These are phyloP conservation scores for Trifolium repens DNA, from an alignment of 306 rosid species.

Conservation along the genomic window DNA sequence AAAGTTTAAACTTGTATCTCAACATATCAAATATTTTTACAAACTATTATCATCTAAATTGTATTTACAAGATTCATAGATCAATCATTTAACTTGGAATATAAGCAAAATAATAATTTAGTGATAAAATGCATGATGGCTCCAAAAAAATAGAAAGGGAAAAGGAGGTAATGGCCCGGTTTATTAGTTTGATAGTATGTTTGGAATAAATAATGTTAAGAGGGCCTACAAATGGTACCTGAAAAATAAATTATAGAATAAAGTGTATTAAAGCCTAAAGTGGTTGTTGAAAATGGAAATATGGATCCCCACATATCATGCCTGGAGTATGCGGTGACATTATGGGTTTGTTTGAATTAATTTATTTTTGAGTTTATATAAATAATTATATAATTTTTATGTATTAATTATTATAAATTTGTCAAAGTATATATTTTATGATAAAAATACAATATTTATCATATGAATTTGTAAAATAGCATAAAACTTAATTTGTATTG, in stretches of 20 bases:
- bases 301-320: conserved; percentile 12
- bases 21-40: too few species aligned
- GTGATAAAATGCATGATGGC: conserved; percentile 33
- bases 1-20: too few species aligned
- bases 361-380: too few species aligned
- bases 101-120: conserved; percentile 43
- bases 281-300: not conserved
- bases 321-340: too few species aligned
- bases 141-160: conserved; percentile 15
- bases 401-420: too few species aligned
- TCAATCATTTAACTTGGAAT: conserved; percentile 46
- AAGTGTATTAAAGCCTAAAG: not conserved
- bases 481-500: too few species aligned
- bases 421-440: too few species aligned
- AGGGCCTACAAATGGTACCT: conserved; percentile 45
- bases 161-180: not conserved
- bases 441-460: too few species aligned
- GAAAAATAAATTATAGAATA: not conserved
- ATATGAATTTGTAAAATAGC: too few species aligned
- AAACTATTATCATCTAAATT: too few species aligned
- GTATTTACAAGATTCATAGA: not conserved
- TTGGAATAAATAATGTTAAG: conserved; percentile 46
- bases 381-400: too few species aligned
- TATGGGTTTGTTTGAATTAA: too few species aligned
- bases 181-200: conserved; percentile 41